Conservation (phyloP, 2,329 filamentous ascomycete species). For the Stagonosporopsis tanaceti region DNA sequence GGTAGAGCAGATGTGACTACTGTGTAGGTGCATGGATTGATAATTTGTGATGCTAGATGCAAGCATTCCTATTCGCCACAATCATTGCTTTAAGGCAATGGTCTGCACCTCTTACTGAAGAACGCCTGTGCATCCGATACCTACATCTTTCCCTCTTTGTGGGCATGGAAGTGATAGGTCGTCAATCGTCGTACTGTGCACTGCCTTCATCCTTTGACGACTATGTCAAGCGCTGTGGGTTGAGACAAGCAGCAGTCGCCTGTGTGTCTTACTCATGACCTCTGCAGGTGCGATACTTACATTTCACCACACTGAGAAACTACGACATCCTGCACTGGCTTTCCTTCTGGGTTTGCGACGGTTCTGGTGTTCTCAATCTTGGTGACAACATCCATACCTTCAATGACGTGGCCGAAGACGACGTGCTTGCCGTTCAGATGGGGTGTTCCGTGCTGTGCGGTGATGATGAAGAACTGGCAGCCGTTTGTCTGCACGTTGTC, state of each 20-base stretch:
- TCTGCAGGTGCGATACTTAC: conserved; percentile 58
- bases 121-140: not conserved
- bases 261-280: not conserved
- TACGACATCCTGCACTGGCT: conserved; percentile 83
- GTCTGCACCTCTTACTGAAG: not conserved
- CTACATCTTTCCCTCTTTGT: not conserved
- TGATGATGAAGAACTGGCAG: conserved; percentile 97
- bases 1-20: not conserved
- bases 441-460: conserved; percentile 72
- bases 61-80: not conserved
- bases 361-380: conserved; percentile 93
- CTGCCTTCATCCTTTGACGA: not conserved
- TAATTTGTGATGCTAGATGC: not conserved
- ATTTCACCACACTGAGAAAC: conserved; percentile 93
- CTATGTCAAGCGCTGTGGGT: not conserved
- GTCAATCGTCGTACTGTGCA: not conserved
- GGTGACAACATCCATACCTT: conserved; percentile 87
- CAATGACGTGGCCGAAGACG: conserved; percentile 89
- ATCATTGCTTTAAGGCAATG: not conserved
- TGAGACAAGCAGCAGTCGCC: not conserved
- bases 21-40: too few relatives aligned
- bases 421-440: conserved; percentile 94
- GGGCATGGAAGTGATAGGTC: not conserved
- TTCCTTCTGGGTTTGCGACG: conserved; percentile 68
- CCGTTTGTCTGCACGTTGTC: conserved; percentile 69